phyloP scores from a whole-genome alignment of 345 rosid genomes.

The Eucalyptus curtisii region DNA sequence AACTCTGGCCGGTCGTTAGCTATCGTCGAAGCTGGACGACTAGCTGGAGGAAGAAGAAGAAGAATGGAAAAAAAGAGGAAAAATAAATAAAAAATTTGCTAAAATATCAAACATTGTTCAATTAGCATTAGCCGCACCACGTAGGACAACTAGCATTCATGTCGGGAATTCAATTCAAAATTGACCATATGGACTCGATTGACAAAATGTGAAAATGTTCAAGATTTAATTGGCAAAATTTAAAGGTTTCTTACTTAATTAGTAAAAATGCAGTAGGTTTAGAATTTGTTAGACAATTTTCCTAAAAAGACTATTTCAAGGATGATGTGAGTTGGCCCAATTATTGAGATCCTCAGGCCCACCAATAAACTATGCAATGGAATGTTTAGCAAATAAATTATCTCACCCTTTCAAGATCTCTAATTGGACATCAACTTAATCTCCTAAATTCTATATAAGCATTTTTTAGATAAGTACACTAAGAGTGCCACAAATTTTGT shows the following conservation, averaged over 20 bases:
- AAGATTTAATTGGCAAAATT: not conserved
- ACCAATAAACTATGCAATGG: not conserved
- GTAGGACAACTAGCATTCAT: not conserved
- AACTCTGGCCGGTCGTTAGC: accelerated
- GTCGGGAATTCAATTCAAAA: not conserved
- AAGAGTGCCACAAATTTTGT: not conserved
- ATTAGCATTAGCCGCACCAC: accelerated
- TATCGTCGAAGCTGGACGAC: accelerated
- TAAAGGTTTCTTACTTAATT: not conserved
- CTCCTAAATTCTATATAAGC: not conserved
- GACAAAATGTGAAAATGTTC: not conserved
- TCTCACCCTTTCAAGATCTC: not conserved
- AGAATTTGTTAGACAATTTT: too few relatives aligned
- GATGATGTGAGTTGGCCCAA: not conserved
- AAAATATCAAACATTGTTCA: too few relatives aligned
- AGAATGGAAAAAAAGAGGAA: too few relatives aligned
- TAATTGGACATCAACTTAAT: too few relatives aligned
- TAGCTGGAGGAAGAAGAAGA: not conserved
- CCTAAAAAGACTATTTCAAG: not conserved
- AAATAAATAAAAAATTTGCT: too few relatives aligned
- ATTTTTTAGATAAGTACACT: not conserved
- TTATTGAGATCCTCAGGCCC: not conserved
- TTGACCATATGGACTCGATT: not conserved
- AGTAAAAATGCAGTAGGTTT: not conserved
- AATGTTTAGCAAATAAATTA: not conserved